phyloP scores from a whole-genome alignment of 2,329 filamentous ascomycete species.

The Bipolaris zeicola region DNA sequence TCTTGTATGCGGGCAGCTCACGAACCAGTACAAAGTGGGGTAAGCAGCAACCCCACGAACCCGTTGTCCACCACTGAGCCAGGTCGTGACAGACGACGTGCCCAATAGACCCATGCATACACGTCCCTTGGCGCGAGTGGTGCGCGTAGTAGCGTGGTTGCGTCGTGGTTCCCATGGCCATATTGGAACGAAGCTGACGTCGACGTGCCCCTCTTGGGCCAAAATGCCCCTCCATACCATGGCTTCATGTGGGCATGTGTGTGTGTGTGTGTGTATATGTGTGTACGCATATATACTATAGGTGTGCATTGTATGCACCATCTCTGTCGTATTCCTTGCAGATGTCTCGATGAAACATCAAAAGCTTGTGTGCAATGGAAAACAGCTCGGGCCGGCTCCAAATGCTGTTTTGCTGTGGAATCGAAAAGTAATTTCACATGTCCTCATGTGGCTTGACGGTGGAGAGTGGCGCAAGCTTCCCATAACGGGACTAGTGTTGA shows the following conservation, averaged over 20 bases:
- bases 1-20: conserved; percentile 26
- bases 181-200: conserved; percentile 20
- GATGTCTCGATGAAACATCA: not conserved
- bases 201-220: conserved; percentile 1
- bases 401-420: not conserved
- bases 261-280: too few species aligned
- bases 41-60: conserved; percentile 21
- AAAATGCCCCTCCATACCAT: too few species aligned
- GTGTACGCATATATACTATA: too few species aligned
- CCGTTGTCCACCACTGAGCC: conserved; percentile 17
- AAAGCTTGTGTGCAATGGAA: not conserved
- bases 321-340: not conserved
- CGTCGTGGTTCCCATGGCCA: conserved; percentile 17
- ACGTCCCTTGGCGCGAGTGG: conserved; percentile 14
- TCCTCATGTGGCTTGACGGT: not conserved
- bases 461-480: conserved; percentile 2
- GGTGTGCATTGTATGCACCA: not conserved
- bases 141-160: conserved; percentile 20
- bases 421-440: not conserved
- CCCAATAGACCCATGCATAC: conserved; percentile 27
- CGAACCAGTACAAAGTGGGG: conserved; percentile 32
- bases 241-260: too few species aligned
- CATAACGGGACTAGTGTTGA: conserved; percentile 8
- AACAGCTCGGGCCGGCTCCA: not conserved
- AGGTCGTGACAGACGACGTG: conserved; percentile 8